phyloP scores from a whole-genome alignment of 2,329 filamentous ascomycete species.

The Cadophora luteo-olivacea region DNA sequence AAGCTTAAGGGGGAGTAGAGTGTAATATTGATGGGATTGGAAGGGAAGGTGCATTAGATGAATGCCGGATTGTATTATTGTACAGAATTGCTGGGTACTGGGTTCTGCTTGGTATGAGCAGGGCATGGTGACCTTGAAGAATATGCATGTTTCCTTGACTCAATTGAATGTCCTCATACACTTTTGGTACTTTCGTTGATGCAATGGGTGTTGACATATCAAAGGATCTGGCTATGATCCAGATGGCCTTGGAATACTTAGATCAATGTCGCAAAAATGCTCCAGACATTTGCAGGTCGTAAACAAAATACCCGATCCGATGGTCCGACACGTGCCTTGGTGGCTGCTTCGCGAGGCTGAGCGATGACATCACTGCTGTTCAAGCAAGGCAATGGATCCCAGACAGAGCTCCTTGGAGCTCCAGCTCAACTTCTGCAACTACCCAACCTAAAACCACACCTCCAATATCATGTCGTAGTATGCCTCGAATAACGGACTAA shows the following conservation, averaged over 20 bases:
- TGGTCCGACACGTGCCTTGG: neutral
- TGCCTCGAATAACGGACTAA: neutral
- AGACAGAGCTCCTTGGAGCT: neutral
- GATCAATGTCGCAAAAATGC: too few relatives aligned
- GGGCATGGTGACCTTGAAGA: slow-evolving; percentile 3
- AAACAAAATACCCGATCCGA: neutral
- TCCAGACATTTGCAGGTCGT: neutral
- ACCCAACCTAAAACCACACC: neutral
- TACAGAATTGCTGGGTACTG: slow-evolving; percentile 32
- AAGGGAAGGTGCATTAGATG: slow-evolving; percentile 26
- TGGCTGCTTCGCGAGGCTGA: slow-evolving; percentile 4
- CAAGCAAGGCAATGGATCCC: slow-evolving; percentile 6
- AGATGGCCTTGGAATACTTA: too few relatives aligned
- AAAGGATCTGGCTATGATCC: too few relatives aligned
- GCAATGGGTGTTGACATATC: too few relatives aligned
- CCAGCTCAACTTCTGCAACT: neutral
- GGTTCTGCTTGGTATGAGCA: neutral
- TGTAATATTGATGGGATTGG: slow-evolving; percentile 28
- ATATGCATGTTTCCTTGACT: slow-evolving; percentile 5
- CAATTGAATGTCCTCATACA: neutral
- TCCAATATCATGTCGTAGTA: neutral
- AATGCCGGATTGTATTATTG: slow-evolving; percentile 37
- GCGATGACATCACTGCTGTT: slow-evolving; percentile 1
- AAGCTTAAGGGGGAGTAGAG: slow-evolving; percentile 67
- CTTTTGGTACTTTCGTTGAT: too few relatives aligned